Evolutionary conservation across 805 yeast species (phyloP).

Genomic region (Brettanomyces sp.): DNA sequence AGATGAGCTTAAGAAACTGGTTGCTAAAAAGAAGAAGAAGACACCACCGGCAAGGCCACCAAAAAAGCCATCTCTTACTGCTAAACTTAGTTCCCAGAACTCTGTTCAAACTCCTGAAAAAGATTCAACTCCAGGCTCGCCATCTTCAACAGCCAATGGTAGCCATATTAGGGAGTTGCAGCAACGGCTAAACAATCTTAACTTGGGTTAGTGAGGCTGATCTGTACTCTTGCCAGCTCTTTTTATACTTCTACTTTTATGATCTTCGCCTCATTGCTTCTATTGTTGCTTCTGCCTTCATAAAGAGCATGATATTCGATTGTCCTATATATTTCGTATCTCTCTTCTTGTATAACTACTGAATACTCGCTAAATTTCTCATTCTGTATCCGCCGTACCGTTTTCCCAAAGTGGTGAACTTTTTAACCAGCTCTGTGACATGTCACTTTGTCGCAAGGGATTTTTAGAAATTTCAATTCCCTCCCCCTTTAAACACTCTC

Average conservation of each 20-base stretch:
- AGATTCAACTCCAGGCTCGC: not conserved
- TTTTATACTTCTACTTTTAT: no score
- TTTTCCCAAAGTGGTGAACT: not conserved
- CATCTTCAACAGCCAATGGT: slow-evolving; percentile 12
- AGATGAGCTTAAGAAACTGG: not conserved
- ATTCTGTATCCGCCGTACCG: not conserved
- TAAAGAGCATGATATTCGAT: no score
- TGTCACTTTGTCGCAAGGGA: not conserved
- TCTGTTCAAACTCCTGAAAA: no score
- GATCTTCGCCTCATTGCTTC: no score
- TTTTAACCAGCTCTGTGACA: not conserved
- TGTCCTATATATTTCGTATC: not conserved
- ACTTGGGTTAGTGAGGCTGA: slow-evolving; percentile 8
- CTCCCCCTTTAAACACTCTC: no score
- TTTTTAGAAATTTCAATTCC: no score
- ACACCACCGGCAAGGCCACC: slow-evolving; percentile 36
- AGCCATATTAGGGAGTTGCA: slow-evolving; percentile 24
- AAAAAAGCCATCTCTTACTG: slow-evolving; percentile 19
- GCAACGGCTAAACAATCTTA: slow-evolving; percentile 16
- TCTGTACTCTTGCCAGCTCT: no score
- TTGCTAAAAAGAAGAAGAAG: slow-evolving; percentile 14
- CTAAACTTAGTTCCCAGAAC: no score
- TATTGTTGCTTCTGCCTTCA: no score
- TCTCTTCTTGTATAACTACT: slow-evolving; percentile 1
- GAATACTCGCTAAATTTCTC: not conserved